phyloP scores from a whole-genome alignment of 2,329 filamentous ascomycete species.

The Curvularia lunata region DNA sequence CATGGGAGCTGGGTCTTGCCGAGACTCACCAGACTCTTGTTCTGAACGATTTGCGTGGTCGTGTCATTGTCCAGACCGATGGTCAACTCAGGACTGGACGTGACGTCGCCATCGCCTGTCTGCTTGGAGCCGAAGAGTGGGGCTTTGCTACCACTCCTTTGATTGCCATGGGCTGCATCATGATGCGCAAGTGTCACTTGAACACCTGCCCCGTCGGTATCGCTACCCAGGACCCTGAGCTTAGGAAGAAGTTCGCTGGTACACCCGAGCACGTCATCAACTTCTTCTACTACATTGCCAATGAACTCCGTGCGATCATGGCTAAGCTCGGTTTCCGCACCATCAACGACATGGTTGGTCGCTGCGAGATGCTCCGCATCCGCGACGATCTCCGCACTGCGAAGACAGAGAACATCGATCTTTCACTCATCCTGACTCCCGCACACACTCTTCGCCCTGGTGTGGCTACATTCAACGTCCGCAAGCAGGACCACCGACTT shows the following conservation, averaged over 20 bases:
- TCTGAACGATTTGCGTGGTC: constrained; percentile 91
- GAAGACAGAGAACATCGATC: constrained; percentile 91
- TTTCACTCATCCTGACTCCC: constrained; percentile 90
- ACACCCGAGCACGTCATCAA: constrained; percentile 97
- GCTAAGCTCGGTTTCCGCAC: constrained; percentile 92
- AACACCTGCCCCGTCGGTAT: constrained; percentile 94
- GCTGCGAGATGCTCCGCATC: constrained; percentile 83
- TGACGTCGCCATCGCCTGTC: constrained; percentile 91
- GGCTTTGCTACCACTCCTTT: constrained; percentile 94
- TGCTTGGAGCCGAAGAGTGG: constrained; percentile 97
- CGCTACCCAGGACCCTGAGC: constrained; percentile 91
- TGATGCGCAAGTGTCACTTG: constrained; percentile 73
- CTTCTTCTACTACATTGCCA: constrained; percentile 98
- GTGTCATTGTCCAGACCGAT: constrained; percentile 95
- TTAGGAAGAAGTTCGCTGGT: constrained; percentile 91
- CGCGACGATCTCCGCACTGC: constrained; percentile 85
- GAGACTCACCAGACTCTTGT: constrained; percentile 97
- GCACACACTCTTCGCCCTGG: constrained; percentile 95
- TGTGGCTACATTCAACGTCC: constrained; percentile 95
- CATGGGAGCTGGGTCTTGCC: constrained; percentile 94
- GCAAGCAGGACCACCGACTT: constrained; percentile 95
- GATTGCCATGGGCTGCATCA: constrained; percentile 95
- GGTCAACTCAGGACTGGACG: constrained; percentile 91
- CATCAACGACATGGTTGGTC: constrained; percentile 97
- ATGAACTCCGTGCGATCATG: constrained; percentile 97